Base-by-base conservation (phyloP, 2,329 filamentous ascomycete genomes). In the Talaromyces sp. region DNA sequence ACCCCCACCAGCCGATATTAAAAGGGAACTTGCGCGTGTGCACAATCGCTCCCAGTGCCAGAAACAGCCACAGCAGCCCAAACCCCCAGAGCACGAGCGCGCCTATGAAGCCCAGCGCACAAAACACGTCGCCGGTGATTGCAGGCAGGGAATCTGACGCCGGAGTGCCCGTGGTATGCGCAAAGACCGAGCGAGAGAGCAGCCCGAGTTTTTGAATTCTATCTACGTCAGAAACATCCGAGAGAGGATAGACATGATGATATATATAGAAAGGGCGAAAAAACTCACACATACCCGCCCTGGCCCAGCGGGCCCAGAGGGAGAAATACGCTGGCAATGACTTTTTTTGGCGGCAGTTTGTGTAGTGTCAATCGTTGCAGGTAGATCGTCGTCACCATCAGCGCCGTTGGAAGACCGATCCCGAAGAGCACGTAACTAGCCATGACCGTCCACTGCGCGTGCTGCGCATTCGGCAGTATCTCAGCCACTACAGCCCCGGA, bases 341-440 rank as follows among this genome's bases (percentile, higher is more conserved):
- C 83, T 64, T 89, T 87, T 63, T 84, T 83, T 1, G 87, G 84
- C 0, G 88, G 89, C n/a, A 91, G 78, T 47, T 87, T 86, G 74
- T 91, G 83, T 2, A 90, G 72, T 2, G 84, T 86, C 28, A 92
- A 79, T 14, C 88, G 85, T 61, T 88, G 85, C 65, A 89, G 88
- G 74, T 91, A 91, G 55, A 91, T 83, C 5, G 84, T 85, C 50
- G 90, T 79, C 7, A 89, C 82, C 64, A 84, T 83, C 72, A 88
- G 80, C 0, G 87, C 84, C 53, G 91, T 75, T 0, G 84, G 83
- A 0, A 83, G 76, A 2, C 87, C 85, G 58, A 88, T 85, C 0
- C 88, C 88, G 87, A 87, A 90, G 62, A 91, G 82, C n/a, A 89
- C 77, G 71, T 91, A 92, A 28, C 83, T 87, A 16, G 79, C 78